phyloP scores from a whole-genome alignment of 805 yeast species.

The Candida ipomoeae region DNA sequence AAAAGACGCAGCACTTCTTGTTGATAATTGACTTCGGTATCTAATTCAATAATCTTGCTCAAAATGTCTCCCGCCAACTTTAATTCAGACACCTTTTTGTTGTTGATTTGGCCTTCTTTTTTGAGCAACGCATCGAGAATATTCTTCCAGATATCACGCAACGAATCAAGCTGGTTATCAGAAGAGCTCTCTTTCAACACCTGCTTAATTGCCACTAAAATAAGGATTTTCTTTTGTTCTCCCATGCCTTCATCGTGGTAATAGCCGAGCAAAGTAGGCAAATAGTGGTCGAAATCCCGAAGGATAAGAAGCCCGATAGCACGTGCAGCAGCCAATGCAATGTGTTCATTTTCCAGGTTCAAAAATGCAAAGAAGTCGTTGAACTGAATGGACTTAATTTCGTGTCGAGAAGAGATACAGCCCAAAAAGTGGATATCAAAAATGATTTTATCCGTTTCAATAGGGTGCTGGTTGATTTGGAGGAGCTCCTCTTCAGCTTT shows the following conservation, averaged over 20 bases:
- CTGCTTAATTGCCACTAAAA: slow-evolving; percentile 21
- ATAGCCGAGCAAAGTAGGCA: slow-evolving; percentile 34
- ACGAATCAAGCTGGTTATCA: neutral
- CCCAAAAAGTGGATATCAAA: slow-evolving; percentile 48
- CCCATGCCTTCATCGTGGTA: slow-evolving; percentile 7
- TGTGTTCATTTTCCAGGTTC: slow-evolving; percentile 23
- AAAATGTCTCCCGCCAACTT: slow-evolving; percentile 36
- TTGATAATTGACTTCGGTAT: slow-evolving; percentile 13
- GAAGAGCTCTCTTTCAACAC: slow-evolving; percentile 16
- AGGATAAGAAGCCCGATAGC: slow-evolving; percentile 49
- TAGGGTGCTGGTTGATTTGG: slow-evolving; percentile 21
- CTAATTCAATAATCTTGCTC: slow-evolving; percentile 22
- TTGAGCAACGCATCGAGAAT: slow-evolving; percentile 8
- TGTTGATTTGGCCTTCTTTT: slow-evolving; percentile 7
- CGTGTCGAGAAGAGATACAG: slow-evolving; percentile 31
- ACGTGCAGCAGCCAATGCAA: slow-evolving; percentile 47
- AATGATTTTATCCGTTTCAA: slow-evolving; percentile 15
- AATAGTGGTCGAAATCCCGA: slow-evolving; percentile 32
- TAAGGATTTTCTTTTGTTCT: slow-evolving; percentile 11
- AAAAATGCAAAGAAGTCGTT: slow-evolving; percentile 28
- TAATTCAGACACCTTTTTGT: slow-evolving; percentile 22
- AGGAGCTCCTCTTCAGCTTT: slow-evolving; percentile 27
- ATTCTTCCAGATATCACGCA: slow-evolving; percentile 12
- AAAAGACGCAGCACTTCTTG: slow-evolving; percentile 15
- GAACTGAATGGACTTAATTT: slow-evolving; percentile 21